Base-by-base conservation (phyloP, 768 basidiomycete genomes). In the Tulasnella sp. region DNA sequence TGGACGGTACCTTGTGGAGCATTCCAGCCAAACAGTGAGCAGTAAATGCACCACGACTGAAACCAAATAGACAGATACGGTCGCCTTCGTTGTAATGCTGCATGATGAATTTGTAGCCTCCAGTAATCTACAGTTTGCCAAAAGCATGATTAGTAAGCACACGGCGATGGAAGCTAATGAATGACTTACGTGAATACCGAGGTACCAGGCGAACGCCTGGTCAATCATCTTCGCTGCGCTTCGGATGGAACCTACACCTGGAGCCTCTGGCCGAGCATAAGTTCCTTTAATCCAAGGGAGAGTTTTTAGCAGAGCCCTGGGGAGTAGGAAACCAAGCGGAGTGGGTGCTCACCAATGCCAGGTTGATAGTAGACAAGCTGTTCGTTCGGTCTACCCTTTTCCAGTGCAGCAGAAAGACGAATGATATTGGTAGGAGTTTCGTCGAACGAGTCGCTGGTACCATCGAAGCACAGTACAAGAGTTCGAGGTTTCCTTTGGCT, bases 1-100 rank as follows among this genome's bases (percentile, higher is more conserved):
- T n/a, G n/a, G n/a, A n/a, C n/a, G 42, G 24, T 68, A 21, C 24
- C 36, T 40, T 44, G 18, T 27, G 40, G 36, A 81, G 10, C 3
- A 90, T 88, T 87, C 93, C 93, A 85, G 92, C 94, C n/a, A 81
- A 73, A 34, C 94, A 86, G 76, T 94, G 89, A 21, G 88, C 88
- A 12, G 92, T 91, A 82, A 89, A 94, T 3, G 89, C 89, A 21
- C 91, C 90, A 39, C 94, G 89, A 71, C 94, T 95, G 83, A 95
- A 96, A 0, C 94, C 93, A 91, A 95, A 94, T 3, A 95, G 86
- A 83, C 89, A 94, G 4, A 95, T 92, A 81, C 90, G 91, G 84
- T 95, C 93, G 0, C 91, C 91, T 27, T 88, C 40, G 84, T 84
- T 31, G 83, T 92, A 94, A 82, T 92, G 94, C 81, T 92, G 88